These are phyloP conservation scores for Aspergillus panamensis DNA, from an alignment of 495 filamentous ascomycete species.

Conservation along the genomic window DNA sequence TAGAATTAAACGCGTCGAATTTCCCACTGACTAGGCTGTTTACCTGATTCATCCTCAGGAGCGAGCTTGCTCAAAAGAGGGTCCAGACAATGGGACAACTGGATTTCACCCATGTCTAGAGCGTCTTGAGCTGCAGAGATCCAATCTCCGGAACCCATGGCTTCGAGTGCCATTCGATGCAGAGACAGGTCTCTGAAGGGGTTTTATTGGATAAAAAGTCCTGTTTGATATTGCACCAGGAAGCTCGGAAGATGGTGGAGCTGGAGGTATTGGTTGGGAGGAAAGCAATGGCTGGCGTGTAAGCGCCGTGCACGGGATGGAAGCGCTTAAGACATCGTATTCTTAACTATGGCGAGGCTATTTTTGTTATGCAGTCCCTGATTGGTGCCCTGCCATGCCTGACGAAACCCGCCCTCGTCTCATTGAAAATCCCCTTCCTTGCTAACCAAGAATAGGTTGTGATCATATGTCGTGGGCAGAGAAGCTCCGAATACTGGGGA, in stretches of 20 bases:
- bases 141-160: constrained; percentile 9
- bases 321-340: neutral
- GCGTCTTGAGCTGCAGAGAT: constrained; percentile 7
- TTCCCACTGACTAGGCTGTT: neutral
- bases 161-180: neutral
- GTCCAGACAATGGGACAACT: constrained; percentile 1
- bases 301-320: constrained; percentile 28
- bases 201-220: constrained; percentile 5
- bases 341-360: constrained; percentile 3
- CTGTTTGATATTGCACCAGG: constrained; percentile 14
- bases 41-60: neutral
- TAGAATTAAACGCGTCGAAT: constrained; percentile 3
- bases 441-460: neutral
- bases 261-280: constrained; percentile 14
- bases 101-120: neutral
- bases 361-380: constrained; percentile 5
- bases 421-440: neutral
- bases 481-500: neutral
- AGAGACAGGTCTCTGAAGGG: neutral
- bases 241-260: constrained; percentile 8
- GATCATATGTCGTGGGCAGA: no score
- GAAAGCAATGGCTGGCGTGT: constrained; percentile 13
- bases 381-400: constrained; percentile 4
- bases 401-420: neutral
- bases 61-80: neutral